Percentiles rank a stretch among this genome's conserved stretches.
Conservation (phyloP, 2,329 filamentous ascomycete species). For the Penicillium sp. region DNA sequence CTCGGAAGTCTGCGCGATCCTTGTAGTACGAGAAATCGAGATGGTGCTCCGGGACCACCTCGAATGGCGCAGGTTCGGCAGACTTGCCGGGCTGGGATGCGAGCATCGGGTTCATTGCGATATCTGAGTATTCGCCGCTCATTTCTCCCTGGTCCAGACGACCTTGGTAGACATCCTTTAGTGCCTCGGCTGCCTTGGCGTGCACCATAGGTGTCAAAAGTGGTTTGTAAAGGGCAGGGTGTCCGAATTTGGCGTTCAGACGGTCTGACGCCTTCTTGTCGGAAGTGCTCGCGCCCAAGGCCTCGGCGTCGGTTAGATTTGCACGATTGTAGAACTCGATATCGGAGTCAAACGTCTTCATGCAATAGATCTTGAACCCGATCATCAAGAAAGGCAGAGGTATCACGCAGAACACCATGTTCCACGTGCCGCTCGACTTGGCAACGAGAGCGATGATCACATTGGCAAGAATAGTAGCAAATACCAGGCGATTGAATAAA, state of each 20-base stretch:
- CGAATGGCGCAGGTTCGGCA: slow-evolving; percentile 60
- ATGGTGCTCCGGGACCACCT: slow-evolving; percentile 75
- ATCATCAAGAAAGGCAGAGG: slow-evolving; percentile 72
- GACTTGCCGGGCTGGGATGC: slow-evolving; percentile 50
- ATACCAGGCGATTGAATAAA: slow-evolving; percentile 84
- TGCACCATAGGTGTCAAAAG: slow-evolving; percentile 94
- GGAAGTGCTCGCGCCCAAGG: slow-evolving; percentile 28
- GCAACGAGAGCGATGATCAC: slow-evolving; percentile 67
- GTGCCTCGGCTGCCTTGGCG: slow-evolving; percentile 74
- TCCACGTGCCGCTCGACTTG: slow-evolving; percentile 58
- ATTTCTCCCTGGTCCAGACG: slow-evolving; percentile 52
- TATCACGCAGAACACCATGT: slow-evolving; percentile 59
- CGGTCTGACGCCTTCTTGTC: slow-evolving; percentile 47
- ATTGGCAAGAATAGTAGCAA: slow-evolving; percentile 69
- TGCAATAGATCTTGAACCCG: slow-evolving; percentile 79
- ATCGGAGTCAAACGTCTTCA: slow-evolving; percentile 63
- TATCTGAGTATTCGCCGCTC: slow-evolving; percentile 57
- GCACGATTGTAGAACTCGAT: slow-evolving; percentile 71
- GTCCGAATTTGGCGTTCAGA: slow-evolving; percentile 71
- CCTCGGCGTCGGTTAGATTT: slow-evolving; percentile 47
- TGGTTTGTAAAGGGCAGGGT: slow-evolving; percentile 80
- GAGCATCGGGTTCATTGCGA: slow-evolving; percentile 70
- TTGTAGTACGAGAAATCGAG: slow-evolving; percentile 91
- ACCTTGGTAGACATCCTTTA: slow-evolving; percentile 78
- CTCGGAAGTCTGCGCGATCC: slow-evolving; percentile 75